phyloP scores from a whole-genome alignment of 1,139 yeast genomes.

The Hanseniaspora sp. region DNA sequence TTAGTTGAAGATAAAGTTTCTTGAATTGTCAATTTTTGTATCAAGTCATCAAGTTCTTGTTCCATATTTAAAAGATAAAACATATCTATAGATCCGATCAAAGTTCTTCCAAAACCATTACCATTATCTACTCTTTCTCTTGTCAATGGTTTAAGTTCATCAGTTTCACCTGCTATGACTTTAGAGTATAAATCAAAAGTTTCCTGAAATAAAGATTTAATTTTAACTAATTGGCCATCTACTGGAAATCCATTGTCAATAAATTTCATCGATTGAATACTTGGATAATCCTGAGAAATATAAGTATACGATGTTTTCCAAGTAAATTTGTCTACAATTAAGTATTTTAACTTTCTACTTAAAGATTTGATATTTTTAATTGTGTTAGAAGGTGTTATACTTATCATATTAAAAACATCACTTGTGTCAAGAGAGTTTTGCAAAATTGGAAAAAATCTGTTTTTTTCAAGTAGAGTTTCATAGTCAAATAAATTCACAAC shows the following conservation, averaged over 20 bases:
- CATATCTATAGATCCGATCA: constrained; percentile 64
- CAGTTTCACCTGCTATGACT: constrained; percentile 54
- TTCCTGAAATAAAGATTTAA: constrained; percentile 41
- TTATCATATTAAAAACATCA: constrained; percentile 20
- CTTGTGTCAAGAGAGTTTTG: constrained; percentile 19
- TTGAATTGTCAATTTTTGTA: constrained; percentile 39
- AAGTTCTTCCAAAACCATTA: constrained; percentile 40
- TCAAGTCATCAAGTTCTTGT: constrained; percentile 44
- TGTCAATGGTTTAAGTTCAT: constrained; percentile 39
- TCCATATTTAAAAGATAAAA: constrained; percentile 49
- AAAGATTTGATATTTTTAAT: constrained; percentile 20
- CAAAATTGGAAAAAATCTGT: constrained; percentile 32
- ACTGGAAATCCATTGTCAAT: constrained; percentile 26
- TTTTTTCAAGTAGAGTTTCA: constrained; percentile 28
- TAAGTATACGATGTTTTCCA: constrained; percentile 24
- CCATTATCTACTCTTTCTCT: constrained; percentile 32
- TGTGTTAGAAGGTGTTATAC: constrained; percentile 21
- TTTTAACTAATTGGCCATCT: constrained; percentile 34
- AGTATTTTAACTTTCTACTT: constrained; percentile 26
- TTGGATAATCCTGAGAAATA: constrained; percentile 21
- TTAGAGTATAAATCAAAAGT: constrained; percentile 52
- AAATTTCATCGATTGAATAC: constrained; percentile 27
- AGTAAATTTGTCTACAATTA: constrained; percentile 29
- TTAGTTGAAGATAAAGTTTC: constrained; percentile 28
- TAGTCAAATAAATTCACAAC: constrained; percentile 21